phyloP scores from a whole-genome alignment of 306 rosid species.

The Rosa multiflora region DNA sequence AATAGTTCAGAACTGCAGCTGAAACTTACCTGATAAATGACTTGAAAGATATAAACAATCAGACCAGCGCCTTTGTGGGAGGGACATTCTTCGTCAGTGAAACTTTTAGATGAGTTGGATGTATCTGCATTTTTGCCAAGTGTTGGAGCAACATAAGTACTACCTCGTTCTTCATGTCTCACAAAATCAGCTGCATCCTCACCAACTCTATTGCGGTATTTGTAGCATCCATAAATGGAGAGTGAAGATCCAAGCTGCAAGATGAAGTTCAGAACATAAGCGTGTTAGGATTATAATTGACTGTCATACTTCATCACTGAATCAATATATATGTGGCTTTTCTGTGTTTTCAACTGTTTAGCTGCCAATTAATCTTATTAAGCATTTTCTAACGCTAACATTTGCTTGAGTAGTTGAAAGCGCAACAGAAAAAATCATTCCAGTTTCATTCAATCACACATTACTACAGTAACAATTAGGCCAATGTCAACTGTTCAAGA shows the following conservation, averaged over 20 bases:
- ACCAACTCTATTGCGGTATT: conserved; percentile 25
- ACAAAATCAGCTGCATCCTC: conserved; percentile 23
- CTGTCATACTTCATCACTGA: background rate
- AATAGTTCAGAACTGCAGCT: background rate
- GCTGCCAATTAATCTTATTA: background rate
- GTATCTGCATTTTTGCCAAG: conserved; percentile 35
- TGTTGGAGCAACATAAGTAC: conserved; percentile 57
- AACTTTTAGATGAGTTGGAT: conserved; percentile 40
- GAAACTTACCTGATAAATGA: conserved; percentile 70
- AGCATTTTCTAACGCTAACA: conserved; percentile 5
- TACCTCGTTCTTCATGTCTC: conserved; percentile 49
- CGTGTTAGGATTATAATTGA: conserved; percentile 19
- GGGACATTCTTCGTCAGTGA: conserved; percentile 28
- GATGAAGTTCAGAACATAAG: conserved; percentile 32
- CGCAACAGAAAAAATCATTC: conserved; percentile 7
- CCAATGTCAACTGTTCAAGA: conserved; percentile 21
- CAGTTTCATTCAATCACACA: background rate
- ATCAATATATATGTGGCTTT: background rate
- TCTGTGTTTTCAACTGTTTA: background rate
- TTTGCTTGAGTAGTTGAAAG: background rate
- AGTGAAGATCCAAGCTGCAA: conserved; percentile 70
- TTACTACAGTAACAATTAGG: conserved; percentile 9
- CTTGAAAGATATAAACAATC: conserved; percentile 62
- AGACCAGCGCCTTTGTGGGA: conserved; percentile 43
- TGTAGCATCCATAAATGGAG: conserved; percentile 57